Base-by-base conservation (phyloP, 2,329 filamentous ascomycete species). In the Pseudogymnoascus sp. region DNA sequence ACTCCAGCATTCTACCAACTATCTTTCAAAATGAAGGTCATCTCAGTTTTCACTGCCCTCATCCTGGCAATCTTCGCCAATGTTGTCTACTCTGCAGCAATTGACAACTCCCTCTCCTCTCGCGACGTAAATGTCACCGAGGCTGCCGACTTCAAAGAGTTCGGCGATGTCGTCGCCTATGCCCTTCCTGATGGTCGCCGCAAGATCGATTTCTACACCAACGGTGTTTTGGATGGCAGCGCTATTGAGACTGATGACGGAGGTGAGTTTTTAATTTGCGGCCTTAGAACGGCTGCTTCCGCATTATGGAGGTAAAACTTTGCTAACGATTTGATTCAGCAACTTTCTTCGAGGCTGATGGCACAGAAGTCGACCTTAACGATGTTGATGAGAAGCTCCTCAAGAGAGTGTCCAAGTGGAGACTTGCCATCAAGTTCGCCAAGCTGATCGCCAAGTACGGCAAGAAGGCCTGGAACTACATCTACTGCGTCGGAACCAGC, bases 91-190 rank as follows among this genome's bases (percentile, higher is more conserved):
- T 48, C 42, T n/a, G 42, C 42, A n/a, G 42, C 42, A 9, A 48
- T 48, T 48, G 21, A n/a, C 42, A 48, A 6, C 42, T 48, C 42
- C 7, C 21, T 27, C 21, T 29, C 21, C 12, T 48, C 42, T 12
- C 21, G 42, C 42, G 42, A 18, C 7, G 3, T 60, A 29, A 1
- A 60, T 21, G 25, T 61, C 12, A 35, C 62, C 42, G 35, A 64
- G 42, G 21, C 8, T 31, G 5, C 40, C 6, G 10, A 65, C 48
- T 21, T 65, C n/a, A 21, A 52, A 61, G 2, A 8, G 6, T 59
- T 65, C 35, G 10, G 29, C 3, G 29, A 63, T 58, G 29, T 59
- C 25, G 7, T 64, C 64, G 27, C 64, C 62, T 5, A 55, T 59
- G 10, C 55, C 60, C 31, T 58, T 36, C 29, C 29, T 25, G 52